phyloP scores from a whole-genome alignment of 371 early-diverging fungal genomes.

The Mortierella sp. region DNA sequence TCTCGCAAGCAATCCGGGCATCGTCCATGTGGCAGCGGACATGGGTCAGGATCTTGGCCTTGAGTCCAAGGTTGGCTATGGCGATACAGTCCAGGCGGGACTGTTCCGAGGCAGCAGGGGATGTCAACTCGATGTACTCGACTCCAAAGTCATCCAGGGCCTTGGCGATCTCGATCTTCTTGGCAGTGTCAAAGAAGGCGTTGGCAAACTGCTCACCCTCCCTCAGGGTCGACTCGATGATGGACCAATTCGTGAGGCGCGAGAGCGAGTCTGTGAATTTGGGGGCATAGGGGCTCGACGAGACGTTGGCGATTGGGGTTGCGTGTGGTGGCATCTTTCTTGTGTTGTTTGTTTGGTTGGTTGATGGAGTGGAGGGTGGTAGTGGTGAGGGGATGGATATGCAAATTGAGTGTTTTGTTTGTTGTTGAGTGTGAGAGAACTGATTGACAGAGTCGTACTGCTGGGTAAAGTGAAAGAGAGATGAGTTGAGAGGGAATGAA shows the following conservation, averaged over 20 bases:
- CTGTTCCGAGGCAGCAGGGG: slow-evolving; percentile 97
- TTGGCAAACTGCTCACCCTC: slow-evolving; percentile 99
- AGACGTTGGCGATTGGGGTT: slow-evolving; percentile 45
- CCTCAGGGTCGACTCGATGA: slow-evolving; percentile 96
- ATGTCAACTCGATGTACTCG: slow-evolving; percentile 96
- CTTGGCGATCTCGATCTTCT: slow-evolving; percentile 97
- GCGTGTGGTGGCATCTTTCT: slow-evolving; percentile 56
- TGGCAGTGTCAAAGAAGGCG: slow-evolving; percentile 96
- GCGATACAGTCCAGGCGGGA: slow-evolving; percentile 91
- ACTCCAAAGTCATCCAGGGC: slow-evolving; percentile 96
- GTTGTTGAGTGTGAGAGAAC: background rate
- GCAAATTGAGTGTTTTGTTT: too few relatives aligned
- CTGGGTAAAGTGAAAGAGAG: background rate
- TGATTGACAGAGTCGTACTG: background rate
- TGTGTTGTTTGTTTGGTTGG: slow-evolving; percentile 3
- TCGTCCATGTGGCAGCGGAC: slow-evolving; percentile 98
- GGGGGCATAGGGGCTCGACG: slow-evolving; percentile 68
- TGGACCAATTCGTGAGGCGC: slow-evolving; percentile 91
- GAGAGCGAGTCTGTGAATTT: slow-evolving; percentile 83
- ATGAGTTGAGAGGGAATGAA: background rate
- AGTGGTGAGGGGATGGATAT: background rate
- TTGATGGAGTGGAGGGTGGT: background rate
- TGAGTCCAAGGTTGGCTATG: slow-evolving; percentile 91
- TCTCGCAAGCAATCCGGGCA: slow-evolving; percentile 93
- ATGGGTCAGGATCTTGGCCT: slow-evolving; percentile 97